phyloP scores from a whole-genome alignment of 2,329 filamentous ascomycete genomes.

The Lasiodiplodia citricola region DNA sequence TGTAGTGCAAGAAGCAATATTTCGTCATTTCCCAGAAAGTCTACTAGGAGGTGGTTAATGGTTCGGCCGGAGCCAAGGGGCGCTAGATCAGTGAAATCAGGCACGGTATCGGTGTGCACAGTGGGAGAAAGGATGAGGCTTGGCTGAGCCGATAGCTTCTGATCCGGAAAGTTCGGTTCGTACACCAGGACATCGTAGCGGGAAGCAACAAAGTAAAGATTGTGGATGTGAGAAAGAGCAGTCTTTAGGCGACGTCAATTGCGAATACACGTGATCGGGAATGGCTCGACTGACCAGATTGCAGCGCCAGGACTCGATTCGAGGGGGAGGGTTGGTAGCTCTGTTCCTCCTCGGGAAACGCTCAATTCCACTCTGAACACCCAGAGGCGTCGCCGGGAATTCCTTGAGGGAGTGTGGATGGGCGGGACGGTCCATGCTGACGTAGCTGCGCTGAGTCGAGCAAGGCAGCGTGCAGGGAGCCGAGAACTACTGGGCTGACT shows the following conservation, averaged over 20 bases:
- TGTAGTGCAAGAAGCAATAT: constrained; percentile 60
- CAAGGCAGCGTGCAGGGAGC: not conserved
- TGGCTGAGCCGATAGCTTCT: constrained; percentile 43
- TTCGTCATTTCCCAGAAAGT: constrained; percentile 53
- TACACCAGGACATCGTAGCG: constrained; percentile 48
- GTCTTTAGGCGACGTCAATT: constrained; percentile 38
- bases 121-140: constrained; percentile 47
- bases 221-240: constrained; percentile 51
- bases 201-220: constrained; percentile 57
- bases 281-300: constrained; percentile 39
- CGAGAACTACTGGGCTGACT: not conserved
- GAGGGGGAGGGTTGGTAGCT: constrained; percentile 25
- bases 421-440: constrained; percentile 6
- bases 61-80: constrained; percentile 35
- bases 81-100: constrained; percentile 28
- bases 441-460: not conserved
- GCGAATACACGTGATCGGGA: constrained; percentile 8
- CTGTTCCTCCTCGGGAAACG: constrained; percentile 34
- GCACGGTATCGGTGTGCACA: constrained; percentile 42
- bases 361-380: constrained; percentile 32
- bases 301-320: constrained; percentile 47
- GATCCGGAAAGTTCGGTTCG: constrained; percentile 50
- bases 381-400: constrained; percentile 31
- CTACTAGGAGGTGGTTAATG: constrained; percentile 52
- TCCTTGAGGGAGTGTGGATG: constrained; percentile 17